phyloP scores from a whole-genome alignment of 2,329 filamentous ascomycete genomes.

The Exophiala phaeomuriformis region DNA sequence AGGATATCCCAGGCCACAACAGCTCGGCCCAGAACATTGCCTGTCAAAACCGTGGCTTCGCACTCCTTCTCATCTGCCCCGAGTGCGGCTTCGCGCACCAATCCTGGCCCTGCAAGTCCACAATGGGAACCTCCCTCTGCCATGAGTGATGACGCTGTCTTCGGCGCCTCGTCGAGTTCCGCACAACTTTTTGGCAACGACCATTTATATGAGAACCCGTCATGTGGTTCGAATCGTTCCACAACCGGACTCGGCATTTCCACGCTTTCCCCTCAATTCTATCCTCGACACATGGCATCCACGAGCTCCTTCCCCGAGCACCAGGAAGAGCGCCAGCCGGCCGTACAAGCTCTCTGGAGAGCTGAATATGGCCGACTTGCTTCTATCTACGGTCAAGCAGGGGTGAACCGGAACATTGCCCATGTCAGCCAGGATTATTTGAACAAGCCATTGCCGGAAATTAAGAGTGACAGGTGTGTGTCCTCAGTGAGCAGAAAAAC shows the following conservation, averaged over 20 bases:
- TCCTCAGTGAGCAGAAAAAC: neutral
- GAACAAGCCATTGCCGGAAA: neutral
- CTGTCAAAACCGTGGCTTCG: neutral
- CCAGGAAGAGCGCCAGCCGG: slow-evolving; percentile 21
- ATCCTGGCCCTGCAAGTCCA: slow-evolving; percentile 3
- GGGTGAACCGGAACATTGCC: slow-evolving; percentile 9
- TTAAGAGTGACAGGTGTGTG: neutral
- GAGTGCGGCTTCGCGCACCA: slow-evolving; percentile 6
- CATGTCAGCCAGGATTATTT: slow-evolving; percentile 6
- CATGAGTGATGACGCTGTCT: slow-evolving; percentile 1
- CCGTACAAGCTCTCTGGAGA: slow-evolving; percentile 26
- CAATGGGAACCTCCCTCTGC: slow-evolving; percentile 8
- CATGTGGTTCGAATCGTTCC: neutral
- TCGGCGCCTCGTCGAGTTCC: neutral
- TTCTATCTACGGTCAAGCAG: slow-evolving; percentile 22
- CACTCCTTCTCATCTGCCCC: slow-evolving; percentile 14
- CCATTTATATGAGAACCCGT: neutral
- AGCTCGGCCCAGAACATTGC: neutral
- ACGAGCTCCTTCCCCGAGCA: slow-evolving; percentile 16
- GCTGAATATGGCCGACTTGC: slow-evolving; percentile 25
- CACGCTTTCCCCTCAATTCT: slow-evolving; percentile 1
- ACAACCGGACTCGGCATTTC: slow-evolving; percentile 8
- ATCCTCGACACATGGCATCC: slow-evolving; percentile 11
- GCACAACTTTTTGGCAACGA: slow-evolving; percentile 1
- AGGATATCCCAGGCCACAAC: slow-evolving; percentile 8